Conservation (phyloP, 768 basidiomycete genomes). For the Russula dissimulans region DNA sequence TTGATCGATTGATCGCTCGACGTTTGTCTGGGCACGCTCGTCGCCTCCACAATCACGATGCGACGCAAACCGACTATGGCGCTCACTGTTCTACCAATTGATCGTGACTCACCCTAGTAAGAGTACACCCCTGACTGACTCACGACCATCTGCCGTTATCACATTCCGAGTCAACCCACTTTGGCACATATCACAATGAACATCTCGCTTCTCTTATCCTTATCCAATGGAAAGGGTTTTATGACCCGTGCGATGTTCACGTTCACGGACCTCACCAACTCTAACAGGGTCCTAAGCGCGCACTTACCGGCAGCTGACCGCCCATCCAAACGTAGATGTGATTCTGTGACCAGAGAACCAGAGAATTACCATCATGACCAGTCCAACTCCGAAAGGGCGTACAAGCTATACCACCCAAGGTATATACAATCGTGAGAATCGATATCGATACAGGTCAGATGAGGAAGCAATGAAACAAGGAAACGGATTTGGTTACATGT, state of each 20-base stretch:
- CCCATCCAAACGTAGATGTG: background rate
- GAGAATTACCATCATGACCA: background rate
- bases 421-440: conserved; percentile 2
- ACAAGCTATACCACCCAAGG: conserved; percentile 8
- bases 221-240: background rate
- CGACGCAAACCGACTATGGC: too few relatives aligned
- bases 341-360: background rate
- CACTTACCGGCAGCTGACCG: background rate
- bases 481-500: conserved; percentile 14
- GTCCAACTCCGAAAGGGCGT: background rate
- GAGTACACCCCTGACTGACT: background rate
- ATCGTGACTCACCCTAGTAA: background rate
- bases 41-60: too few relatives aligned
- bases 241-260: background rate
- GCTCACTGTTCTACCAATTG: background rate
- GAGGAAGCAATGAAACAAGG: background rate
- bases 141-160: background rate
- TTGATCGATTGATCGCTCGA: background rate
- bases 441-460: conserved; percentile 14
- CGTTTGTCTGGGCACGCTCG: too few relatives aligned
- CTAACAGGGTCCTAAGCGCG: background rate
- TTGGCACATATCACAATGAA: background rate
- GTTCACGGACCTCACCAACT: background rate
- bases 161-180: background rate
- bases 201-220: background rate